Conservation (phyloP, 805 yeast genomes). For the Brettanomyces bruxellensis region DNA sequence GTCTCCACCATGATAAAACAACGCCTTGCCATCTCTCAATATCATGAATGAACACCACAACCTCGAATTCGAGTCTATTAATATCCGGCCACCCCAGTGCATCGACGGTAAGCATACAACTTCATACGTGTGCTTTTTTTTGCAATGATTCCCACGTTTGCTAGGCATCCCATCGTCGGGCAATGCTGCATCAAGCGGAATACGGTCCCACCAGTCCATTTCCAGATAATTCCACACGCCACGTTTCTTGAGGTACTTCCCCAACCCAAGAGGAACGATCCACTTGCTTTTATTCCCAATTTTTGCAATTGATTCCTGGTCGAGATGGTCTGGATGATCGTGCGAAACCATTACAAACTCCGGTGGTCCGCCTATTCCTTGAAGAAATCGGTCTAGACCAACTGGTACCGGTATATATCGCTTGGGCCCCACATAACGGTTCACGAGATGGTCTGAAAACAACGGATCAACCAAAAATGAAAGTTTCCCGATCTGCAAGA, state of each 20-base stretch:
- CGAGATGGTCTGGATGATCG: constrained; percentile 94
- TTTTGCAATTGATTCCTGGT: constrained; percentile 43
- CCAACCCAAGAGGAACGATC: constrained; percentile 83
- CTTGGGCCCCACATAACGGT: constrained; percentile 66
- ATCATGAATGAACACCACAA: constrained; percentile 87
- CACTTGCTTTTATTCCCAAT: constrained; percentile 61
- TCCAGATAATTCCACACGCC: constrained; percentile 57
- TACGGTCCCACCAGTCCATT: constrained; percentile 88
- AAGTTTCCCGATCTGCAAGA: constrained; percentile 47
- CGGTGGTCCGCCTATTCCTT: constrained; percentile 36
- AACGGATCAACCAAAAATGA: constrained; percentile 83
- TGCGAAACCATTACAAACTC: constrained; percentile 78
- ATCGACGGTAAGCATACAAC: constrained; percentile 86
- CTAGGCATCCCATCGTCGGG: constrained; percentile 11
- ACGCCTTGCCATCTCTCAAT: constrained; percentile 54
- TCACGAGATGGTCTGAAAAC: constrained; percentile 56
- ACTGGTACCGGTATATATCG: constrained; percentile 77
- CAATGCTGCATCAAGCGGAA: constrained; percentile 26
- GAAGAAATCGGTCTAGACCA: constrained; percentile 40
- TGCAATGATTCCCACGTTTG: constrained; percentile 9
- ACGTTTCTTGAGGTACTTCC: constrained; percentile 43
- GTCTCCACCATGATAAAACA: constrained; percentile 90
- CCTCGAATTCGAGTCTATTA: constrained; percentile 72
- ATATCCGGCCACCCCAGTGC: constrained; percentile 92
- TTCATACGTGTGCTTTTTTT: constrained; percentile 44